Evolutionary conservation across 306 rosid species (phyloP), one percentile per base, ranked within the genome.

Genomic region (Rosa rugosa): DNA sequence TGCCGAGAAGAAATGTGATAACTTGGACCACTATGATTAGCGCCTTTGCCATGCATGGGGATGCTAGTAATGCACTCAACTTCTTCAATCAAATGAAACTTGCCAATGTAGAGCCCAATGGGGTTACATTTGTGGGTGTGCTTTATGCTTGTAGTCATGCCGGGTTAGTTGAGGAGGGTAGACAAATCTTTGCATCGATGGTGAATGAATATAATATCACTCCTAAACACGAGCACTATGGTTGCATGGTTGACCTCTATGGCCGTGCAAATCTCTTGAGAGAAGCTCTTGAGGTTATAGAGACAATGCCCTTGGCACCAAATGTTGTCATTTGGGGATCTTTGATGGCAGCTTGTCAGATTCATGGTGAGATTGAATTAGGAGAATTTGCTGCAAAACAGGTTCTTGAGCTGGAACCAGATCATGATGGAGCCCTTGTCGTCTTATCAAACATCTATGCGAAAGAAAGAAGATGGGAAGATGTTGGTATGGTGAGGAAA

Each of bases 81-180:
- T 82, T 87, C 71, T 94, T 92, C 83, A 77, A 78, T 73, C 87
- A 83, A 81, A 94, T 94, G 97, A 85, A 83, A 70, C 84, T 73
- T 64, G 83, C 81, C 72, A 82, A 90, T 34, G 63, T 85, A 73
- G 86, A 82, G 67, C 97, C 97, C 77, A 91, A 94, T 71, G 84
- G 85, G 76, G 81, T 94, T 78, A 94, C 98, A 62, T 94, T 94
- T 73, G 87, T 94, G 7, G 93, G 95, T n/a, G 87, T 91, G 64
- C 97, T 94, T 40, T 91, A 90, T 86, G 98, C 98, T 34, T 94
- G 98, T 68, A 85, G 97, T 81, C 98, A 94, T 78, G 92, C 87
- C 0, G 97, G 99, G 75, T 82, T 92, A 42, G 93, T 91, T 71
- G 88, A 89, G 79, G 86, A 89, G 79, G 97, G 95, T 18, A 77